Percentiles rank a stretch among this genome's conserved stretches.
Conservation (phyloP, 495 filamentous ascomycete species). For the Penicillium coprophilum region DNA sequence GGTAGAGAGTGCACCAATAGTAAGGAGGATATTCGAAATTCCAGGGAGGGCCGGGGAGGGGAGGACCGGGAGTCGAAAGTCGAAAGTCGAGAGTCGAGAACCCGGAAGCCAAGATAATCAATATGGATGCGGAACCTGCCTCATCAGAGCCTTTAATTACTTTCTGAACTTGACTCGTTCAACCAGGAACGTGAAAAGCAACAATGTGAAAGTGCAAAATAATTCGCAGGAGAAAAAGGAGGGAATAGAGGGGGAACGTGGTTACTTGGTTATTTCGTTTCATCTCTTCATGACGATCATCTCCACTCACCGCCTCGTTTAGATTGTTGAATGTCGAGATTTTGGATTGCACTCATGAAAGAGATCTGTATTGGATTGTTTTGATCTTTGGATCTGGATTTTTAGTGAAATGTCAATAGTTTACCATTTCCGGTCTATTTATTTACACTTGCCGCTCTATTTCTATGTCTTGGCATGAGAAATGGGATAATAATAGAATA, state of each 20-base stretch:
- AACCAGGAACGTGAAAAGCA: conserved; percentile 8
- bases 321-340: conserved; percentile 14
- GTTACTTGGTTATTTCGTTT: conserved; percentile 20
- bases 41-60: conserved; percentile 13
- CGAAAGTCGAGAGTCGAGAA: not conserved
- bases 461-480: not conserved
- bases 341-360: conserved; percentile 9
- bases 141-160: conserved; percentile 11
- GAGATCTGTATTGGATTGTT: not conserved
- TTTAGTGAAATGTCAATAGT: not conserved
- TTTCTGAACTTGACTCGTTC: conserved; percentile 3
- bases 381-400: not conserved
- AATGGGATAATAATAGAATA: not conserved
- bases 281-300: conserved; percentile 20
- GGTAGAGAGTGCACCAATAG: conserved; percentile 16
- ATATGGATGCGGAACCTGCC: conserved; percentile 27
- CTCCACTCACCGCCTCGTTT: conserved; percentile 32
- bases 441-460: conserved; percentile 1
- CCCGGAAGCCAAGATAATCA: conserved; percentile 26
- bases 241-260: conserved; percentile 18
- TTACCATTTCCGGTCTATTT: conserved; percentile 12
- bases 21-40: conserved; percentile 2
- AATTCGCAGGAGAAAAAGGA: not conserved
- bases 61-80: conserved; percentile 9
- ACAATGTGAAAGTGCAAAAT: not conserved